Conservation (phyloP, 192 early-diverging fungal species). For the Anaeromyces robustus region DNA sequence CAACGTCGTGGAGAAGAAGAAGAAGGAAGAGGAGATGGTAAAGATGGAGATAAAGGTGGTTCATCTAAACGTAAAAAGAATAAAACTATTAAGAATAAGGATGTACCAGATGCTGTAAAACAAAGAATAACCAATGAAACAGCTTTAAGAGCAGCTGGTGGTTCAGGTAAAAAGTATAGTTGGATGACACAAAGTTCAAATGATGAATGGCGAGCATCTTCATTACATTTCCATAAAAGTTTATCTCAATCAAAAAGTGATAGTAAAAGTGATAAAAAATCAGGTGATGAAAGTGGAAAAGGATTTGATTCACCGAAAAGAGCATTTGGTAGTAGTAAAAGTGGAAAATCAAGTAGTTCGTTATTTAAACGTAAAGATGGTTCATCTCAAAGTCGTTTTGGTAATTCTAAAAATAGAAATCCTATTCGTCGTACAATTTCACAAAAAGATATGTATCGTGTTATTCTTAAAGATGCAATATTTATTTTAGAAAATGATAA, state of each 20-base stretch:
- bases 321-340: background rate
- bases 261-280: background rate
- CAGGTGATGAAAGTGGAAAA: background rate
- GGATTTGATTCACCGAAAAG: background rate
- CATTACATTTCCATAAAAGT: background rate
- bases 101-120: conserved; percentile 27
- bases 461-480: background rate
- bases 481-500: background rate
- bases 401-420: background rate
- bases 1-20: conserved; percentile 8
- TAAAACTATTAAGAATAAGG: conserved; percentile 15
- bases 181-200: conserved; percentile 26
- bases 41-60: conserved; percentile 15
- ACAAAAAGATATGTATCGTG: background rate
- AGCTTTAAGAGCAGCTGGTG: conserved; percentile 34
- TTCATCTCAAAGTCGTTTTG: background rate
- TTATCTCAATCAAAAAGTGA: background rate
- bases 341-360: background rate
- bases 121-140: conserved; percentile 40
- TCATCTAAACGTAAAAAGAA: conserved; percentile 23
- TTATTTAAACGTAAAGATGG: background rate
- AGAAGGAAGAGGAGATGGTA: conserved; percentile 9
- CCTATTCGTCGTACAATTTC: background rate
- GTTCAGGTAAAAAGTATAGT: conserved; percentile 19
- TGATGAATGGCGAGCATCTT: background rate